Percentiles rank a stretch among this genome's conserved stretches.
phyloP scores from a whole-genome alignment of 1,284 basidiomycete species.

The Apiotrichum sp. region DNA sequence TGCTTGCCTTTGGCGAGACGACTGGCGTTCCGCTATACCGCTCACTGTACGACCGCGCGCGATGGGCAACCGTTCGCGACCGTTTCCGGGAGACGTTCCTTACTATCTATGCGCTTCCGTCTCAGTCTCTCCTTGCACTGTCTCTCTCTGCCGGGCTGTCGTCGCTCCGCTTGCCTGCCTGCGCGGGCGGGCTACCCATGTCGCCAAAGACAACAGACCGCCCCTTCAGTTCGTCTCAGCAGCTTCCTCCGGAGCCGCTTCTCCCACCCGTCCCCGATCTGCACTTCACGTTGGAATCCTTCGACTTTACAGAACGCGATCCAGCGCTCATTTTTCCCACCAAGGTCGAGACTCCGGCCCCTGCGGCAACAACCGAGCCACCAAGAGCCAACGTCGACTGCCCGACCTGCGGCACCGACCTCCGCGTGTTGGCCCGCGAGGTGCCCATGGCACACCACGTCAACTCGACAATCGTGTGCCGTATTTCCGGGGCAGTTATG shows the following conservation, averaged over 20 bases:
- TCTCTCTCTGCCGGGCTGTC: slow-evolving; percentile 82
- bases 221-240: slow-evolving; percentile 26
- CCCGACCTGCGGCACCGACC: slow-evolving; percentile 74
- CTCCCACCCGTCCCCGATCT: slow-evolving; percentile 10
- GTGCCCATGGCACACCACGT: slow-evolving; percentile 90
- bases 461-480: slow-evolving; percentile 91
- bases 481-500: slow-evolving; percentile 85
- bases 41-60: slow-evolving; percentile 67
- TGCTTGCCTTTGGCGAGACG: slow-evolving; percentile 61
- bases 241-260: slow-evolving; percentile 11
- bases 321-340: neutral
- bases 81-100: slow-evolving; percentile 81
- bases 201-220: slow-evolving; percentile 4
- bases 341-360: neutral
- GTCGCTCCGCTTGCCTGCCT: slow-evolving; percentile 72
- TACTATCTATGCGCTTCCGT: slow-evolving; percentile 73
- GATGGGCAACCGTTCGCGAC: slow-evolving; percentile 67
- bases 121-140: slow-evolving; percentile 76
- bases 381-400: slow-evolving; percentile 76
- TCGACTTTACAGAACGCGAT: slow-evolving; percentile 4
- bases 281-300: slow-evolving; percentile 7
- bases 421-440: slow-evolving; percentile 71
- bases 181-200: slow-evolving; percentile 45
- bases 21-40: slow-evolving; percentile 42
- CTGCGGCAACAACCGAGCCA: neutral